phyloP scores from a whole-genome alignment of 2,329 filamentous ascomycete genomes.

The Alternaria novae-zelandiae region DNA sequence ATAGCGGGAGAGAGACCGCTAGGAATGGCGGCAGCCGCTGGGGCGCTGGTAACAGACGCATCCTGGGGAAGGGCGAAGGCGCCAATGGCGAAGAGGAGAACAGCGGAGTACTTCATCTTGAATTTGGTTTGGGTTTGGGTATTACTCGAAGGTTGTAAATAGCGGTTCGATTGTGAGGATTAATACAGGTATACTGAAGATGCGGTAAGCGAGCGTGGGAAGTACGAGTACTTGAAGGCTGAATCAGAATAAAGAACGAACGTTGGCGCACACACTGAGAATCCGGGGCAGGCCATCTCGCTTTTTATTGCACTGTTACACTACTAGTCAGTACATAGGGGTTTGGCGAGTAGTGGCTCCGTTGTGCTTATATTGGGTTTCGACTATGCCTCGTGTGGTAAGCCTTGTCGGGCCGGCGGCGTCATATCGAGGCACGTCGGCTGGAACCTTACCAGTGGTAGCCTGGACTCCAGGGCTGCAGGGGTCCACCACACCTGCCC shows the following conservation, averaged over 20 bases:
- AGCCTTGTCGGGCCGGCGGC: constrained; percentile 6
- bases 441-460: constrained; percentile 24
- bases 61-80: constrained; percentile 52
- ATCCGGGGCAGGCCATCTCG: constrained; percentile 12
- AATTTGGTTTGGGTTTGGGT: constrained; percentile 17
- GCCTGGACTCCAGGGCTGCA: constrained; percentile 25
- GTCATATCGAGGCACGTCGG: constrained; percentile 20
- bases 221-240: constrained; percentile 10
- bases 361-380: constrained; percentile 16
- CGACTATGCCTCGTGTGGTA: constrained; percentile 8
- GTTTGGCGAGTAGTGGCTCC: constrained; percentile 6
- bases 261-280: constrained; percentile 20
- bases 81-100: constrained; percentile 55
- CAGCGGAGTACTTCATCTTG: constrained; percentile 55
- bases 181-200: constrained; percentile 20
- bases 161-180: constrained; percentile 14
- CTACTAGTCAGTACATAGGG: constrained; percentile 12
- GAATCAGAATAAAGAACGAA: constrained; percentile 24
- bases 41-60: constrained; percentile 44
- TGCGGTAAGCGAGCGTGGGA: constrained; percentile 27
- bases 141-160: constrained; percentile 1
- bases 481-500: constrained; percentile 20
- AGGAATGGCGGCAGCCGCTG: constrained; percentile 36
- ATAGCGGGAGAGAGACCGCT: constrained; percentile 34
- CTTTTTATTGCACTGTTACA: constrained; percentile 16